Conservation (phyloP, 2,329 filamentous ascomycete species). For the Pezizomycotina sp. region DNA sequence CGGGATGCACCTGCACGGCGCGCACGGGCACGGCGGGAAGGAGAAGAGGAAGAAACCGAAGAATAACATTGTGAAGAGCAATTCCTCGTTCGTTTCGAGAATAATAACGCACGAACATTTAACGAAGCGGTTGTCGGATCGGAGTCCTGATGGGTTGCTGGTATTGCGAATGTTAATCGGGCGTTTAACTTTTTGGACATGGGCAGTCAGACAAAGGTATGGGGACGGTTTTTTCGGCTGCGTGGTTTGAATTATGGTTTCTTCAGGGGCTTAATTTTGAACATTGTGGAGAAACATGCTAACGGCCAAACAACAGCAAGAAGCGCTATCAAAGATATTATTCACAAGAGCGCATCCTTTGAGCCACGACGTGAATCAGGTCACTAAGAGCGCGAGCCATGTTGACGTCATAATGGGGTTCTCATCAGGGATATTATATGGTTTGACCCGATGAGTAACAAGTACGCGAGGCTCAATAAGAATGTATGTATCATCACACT, state of each 20-base stretch:
- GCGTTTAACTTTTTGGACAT: constrained; percentile 94
- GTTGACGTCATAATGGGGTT: constrained; percentile 91
- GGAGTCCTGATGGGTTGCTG: constrained; percentile 55
- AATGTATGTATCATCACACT: constrained; percentile 43
- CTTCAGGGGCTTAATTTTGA: background rate
- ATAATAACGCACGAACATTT: constrained; percentile 79
- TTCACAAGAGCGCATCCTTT: constrained; percentile 94
- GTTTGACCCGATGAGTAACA: constrained; percentile 94
- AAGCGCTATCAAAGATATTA: constrained; percentile 85
- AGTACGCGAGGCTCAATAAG: constrained; percentile 91
- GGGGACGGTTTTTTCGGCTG: background rate
- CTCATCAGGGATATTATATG: constrained; percentile 95
- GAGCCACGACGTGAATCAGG: constrained; percentile 77
- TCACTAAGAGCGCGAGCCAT: constrained; percentile 64
- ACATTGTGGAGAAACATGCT: constrained; percentile 22
- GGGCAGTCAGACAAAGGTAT: constrained; percentile 52
- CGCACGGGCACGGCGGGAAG: constrained; percentile 14
- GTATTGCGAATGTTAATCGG: constrained; percentile 85
- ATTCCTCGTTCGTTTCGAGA: constrained; percentile 93
- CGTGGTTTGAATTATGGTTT: background rate
- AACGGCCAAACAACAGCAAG: constrained; percentile 40
- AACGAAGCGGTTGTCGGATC: constrained; percentile 66
- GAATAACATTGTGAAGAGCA: constrained; percentile 96
- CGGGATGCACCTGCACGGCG: constrained; percentile 12
- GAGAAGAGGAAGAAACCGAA: constrained; percentile 78